A percentile compares a stretch with the other conserved stretches of the same genome.
phyloP scores from a whole-genome alignment of 2,329 filamentous ascomycete species.

The Penicillium glabrum region DNA sequence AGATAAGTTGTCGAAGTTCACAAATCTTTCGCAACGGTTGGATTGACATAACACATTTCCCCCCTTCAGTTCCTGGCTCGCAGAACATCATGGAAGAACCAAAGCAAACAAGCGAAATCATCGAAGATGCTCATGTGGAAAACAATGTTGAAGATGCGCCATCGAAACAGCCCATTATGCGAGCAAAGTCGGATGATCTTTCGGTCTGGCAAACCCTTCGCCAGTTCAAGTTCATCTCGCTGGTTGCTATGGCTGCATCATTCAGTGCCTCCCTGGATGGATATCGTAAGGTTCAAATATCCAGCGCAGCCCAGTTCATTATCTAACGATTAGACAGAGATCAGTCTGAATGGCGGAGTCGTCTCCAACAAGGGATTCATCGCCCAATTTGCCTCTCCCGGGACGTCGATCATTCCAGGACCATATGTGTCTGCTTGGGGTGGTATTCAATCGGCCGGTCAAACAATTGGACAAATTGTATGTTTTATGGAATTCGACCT shows the following conservation, averaged over 20 bases:
- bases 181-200: conserved; percentile 39
- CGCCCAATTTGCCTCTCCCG: conserved; percentile 31
- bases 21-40: neutral
- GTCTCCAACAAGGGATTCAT: conserved; percentile 46
- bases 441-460: conserved; percentile 41
- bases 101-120: neutral
- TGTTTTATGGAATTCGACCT: neutral
- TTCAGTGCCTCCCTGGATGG: conserved; percentile 46
- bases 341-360: conserved; percentile 40
- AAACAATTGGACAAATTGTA: conserved; percentile 42
- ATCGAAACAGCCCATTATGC: conserved; percentile 26
- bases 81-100: neutral
- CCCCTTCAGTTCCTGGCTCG: neutral
- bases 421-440: conserved; percentile 43
- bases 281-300: conserved; percentile 32
- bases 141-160: neutral
- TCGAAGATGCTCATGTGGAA: neutral
- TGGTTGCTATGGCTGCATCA: conserved; percentile 43
- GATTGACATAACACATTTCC: neutral
- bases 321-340: conserved; percentile 14
- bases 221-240: conserved; percentile 35
- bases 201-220: conserved; percentile 39
- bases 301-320: neutral
- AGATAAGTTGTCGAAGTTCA: neutral
- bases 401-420: conserved; percentile 33